Base-by-base conservation (phyloP, 495 filamentous ascomycete genomes). In the Podospora pseudocomata region DNA sequence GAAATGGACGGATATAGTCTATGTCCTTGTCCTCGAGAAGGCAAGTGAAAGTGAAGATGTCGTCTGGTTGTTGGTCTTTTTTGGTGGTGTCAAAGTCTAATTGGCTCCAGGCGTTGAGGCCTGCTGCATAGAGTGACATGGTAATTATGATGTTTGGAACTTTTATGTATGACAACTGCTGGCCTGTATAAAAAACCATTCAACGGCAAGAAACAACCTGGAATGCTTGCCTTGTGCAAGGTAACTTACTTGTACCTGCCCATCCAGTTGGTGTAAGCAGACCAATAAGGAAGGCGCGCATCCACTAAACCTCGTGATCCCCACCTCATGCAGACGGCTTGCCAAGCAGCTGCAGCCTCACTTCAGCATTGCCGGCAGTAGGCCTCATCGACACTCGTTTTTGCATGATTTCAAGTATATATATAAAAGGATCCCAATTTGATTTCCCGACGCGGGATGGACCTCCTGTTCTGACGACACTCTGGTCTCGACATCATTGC, bases 61-160 rank as follows among this genome's bases (percentile, higher is more conserved):
- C 83, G 20, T 80, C 74, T 34, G 76, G 75, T 32, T 84, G 80
- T 4, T 65, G 20, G 9, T 28, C 30, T 16, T 39, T n/a, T 27
- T 63, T 72, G 63, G 23, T 64, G 1, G 63, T 27, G 0, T 63
- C 60, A 62, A 84, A 83, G 3, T 73, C 65, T 60, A 86, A 75
- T 69, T 86, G 83, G 55, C 72, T 72, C 80, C 80, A 86, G 57
- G 82, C 80, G 70, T 87, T 87, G 74, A 81, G 80, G 56, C 85
- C 85, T n/a, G 80, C 66, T 63, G 79, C 84, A 63, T 80, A 82
- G 15, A 87, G 70, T 67, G 82, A 77, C 83, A 83, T 84, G 44
- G 39, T 16, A 11, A 18, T 5, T 39, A 39, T 39, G 3, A 39
- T 39, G 5, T 39, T 5, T 39, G 34, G 11, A 4, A 39, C 5